These are phyloP conservation scores for Colletotrichum tropicicola DNA, from an alignment of 2,329 filamentous ascomycete species.

Conservation along the genomic window DNA sequence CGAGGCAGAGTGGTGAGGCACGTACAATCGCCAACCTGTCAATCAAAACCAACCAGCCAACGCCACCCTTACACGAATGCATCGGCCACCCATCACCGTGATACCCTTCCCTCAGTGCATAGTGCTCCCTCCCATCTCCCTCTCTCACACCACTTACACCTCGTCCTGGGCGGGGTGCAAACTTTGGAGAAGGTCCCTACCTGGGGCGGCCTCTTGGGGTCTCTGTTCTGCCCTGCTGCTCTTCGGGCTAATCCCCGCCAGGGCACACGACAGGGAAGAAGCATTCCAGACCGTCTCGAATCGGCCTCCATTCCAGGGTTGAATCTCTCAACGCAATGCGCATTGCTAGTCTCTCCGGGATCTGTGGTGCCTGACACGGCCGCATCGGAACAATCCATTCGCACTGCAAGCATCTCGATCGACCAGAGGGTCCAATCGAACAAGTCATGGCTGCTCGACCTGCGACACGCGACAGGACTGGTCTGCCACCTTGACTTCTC, in stretches of 20 bases:
- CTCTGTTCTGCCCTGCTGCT: background rate
- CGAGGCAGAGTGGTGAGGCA: background rate
- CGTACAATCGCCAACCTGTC: background rate
- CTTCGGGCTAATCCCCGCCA: conserved; percentile 20
- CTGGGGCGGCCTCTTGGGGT: conserved; percentile 6
- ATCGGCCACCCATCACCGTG: background rate
- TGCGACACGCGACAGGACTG: conserved; percentile 13
- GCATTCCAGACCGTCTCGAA: conserved; percentile 28
- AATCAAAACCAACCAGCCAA: background rate
- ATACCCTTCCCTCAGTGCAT: background rate
- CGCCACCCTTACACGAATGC: background rate
- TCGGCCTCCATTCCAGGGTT: conserved; percentile 23
- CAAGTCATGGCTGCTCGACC: background rate
- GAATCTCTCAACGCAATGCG: conserved; percentile 22
- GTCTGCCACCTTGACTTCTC: background rate
- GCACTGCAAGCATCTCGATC: background rate
- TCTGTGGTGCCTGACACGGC: conserved; percentile 15
- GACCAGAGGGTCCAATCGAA: background rate
- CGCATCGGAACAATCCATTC: conserved; percentile 3
- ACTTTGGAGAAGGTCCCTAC: conserved; percentile 10
- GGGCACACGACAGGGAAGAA: conserved; percentile 23
- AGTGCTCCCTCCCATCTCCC: background rate
- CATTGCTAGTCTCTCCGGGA: conserved; percentile 21
- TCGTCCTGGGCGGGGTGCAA: conserved; percentile 20
- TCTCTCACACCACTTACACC: conserved; percentile 21